Evolutionary conservation across 225 moss, liverwort and hornwort species (phyloP).

Genomic region (Ulota crispa): DNA sequence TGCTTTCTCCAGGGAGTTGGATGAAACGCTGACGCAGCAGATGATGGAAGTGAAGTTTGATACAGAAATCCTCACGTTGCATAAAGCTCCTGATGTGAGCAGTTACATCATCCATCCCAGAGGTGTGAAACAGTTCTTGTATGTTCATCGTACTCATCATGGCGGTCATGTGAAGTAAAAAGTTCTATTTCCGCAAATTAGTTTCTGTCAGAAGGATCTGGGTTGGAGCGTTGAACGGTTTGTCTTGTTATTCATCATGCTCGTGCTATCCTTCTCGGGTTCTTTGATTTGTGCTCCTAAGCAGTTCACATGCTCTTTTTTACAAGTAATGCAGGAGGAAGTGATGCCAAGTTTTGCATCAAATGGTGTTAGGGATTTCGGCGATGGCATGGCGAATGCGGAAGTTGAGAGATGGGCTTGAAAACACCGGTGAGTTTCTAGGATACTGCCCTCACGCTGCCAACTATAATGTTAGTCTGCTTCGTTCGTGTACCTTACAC

Average conservation of each 20-base stretch:
- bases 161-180: background rate
- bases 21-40: conserved; percentile 79
- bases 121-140: conserved; percentile 38
- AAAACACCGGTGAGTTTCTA: conserved; percentile 50
- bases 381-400: conserved; percentile 64
- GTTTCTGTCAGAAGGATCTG: background rate
- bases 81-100: conserved; percentile 87
- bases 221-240: conserved; percentile 6
- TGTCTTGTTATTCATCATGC: conserved; percentile 9
- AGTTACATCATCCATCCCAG: conserved; percentile 66
- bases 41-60: conserved; percentile 84
- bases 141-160: background rate
- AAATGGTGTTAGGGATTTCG: conserved; percentile 50
- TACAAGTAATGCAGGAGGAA: conserved; percentile 61
- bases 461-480: background rate
- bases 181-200: background rate
- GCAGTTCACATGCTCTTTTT: conserved; percentile 13
- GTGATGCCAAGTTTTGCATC: conserved; percentile 48
- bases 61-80: conserved; percentile 68
- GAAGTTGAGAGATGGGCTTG: conserved; percentile 62
- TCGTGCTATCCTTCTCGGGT: background rate
- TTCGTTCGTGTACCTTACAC: background rate
- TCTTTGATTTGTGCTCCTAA: conserved; percentile 18
- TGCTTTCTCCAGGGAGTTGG: conserved; percentile 67
- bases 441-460: conserved; percentile 5